phyloP scores from a whole-genome alignment of 306 rosid species.

The Argentina anserina region DNA sequence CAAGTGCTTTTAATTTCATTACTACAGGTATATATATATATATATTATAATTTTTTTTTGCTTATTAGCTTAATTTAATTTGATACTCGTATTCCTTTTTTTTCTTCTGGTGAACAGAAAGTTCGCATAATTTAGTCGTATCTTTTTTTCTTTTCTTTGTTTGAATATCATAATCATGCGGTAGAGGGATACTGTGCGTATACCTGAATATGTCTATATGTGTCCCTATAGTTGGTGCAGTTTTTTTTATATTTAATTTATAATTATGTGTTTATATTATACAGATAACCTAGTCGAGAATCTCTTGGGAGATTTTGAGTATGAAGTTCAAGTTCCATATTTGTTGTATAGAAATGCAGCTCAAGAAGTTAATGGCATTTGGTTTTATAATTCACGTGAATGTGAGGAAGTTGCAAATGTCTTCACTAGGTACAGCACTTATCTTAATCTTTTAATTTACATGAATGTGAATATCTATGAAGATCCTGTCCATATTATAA shows the following conservation, averaged over 20 bases:
- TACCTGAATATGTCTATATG: not conserved
- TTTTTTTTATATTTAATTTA: not conserved
- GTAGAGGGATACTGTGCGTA: not conserved
- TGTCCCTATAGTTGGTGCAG: not conserved
- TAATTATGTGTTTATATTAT: conserved; percentile 15
- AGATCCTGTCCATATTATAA: not conserved
- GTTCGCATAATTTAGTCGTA: too few relatives aligned
- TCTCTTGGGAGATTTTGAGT: conserved; percentile 89
- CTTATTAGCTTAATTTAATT: not conserved
- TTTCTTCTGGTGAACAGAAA: too few relatives aligned
- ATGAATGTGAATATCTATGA: not conserved
- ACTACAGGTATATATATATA: not conserved
- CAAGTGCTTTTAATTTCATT: not conserved
- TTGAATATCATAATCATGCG: not conserved
- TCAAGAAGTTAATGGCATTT: conserved; percentile 96
- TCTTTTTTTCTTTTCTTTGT: not conserved
- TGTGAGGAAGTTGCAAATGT: conserved; percentile 94
- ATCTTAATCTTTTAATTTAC: not conserved
- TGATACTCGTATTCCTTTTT: not conserved
- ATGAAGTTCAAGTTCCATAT: conserved; percentile 86
- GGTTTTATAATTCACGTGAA: conserved; percentile 93
- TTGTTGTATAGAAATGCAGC: conserved; percentile 80
- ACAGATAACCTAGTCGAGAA: conserved; percentile 94
- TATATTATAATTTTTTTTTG: not conserved
- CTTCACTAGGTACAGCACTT: conserved; percentile 55